Percentiles rank a stretch among this genome's conserved stretches.
Conservation (phyloP, 495 filamentous ascomycete species). For the Penicillium argentinense region DNA sequence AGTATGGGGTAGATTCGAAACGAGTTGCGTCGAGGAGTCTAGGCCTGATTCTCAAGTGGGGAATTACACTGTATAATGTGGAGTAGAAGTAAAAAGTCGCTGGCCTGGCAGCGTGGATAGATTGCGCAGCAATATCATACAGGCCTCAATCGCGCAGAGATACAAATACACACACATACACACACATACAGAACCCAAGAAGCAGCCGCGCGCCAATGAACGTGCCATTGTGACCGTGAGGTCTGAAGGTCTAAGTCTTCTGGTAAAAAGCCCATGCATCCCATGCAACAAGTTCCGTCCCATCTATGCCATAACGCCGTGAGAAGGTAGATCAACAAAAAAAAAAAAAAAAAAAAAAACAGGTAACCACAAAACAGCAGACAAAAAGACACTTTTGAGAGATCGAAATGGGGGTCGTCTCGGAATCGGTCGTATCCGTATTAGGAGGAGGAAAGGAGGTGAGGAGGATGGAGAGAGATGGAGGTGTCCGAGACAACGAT, state of each 20-base stretch:
- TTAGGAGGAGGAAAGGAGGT: slow-evolving; percentile 10
- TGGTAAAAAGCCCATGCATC: slow-evolving; percentile 51
- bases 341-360: slow-evolving; percentile 19
- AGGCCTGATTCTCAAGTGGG: no score
- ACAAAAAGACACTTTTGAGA: slow-evolving; percentile 34
- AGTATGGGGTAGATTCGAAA: no score
- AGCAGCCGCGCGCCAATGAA: slow-evolving; percentile 20
- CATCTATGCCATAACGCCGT: slow-evolving; percentile 48
- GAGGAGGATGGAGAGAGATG: slow-evolving; percentile 1
- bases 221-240: slow-evolving; percentile 40
- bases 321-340: slow-evolving; percentile 18
- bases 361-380: slow-evolving; percentile 16
- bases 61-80: no score
- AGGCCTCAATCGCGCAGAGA: not conserved
- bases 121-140: slow-evolving; percentile 15
- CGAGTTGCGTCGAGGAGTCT: no score
- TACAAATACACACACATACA: slow-evolving; percentile 18
- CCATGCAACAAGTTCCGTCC: slow-evolving; percentile 36
- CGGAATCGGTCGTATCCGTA: slow-evolving; percentile 28
- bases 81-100: no score
- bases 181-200: slow-evolving; percentile 14
- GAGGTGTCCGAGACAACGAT: slow-evolving; percentile 12
- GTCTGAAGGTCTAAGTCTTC: slow-evolving; percentile 42
- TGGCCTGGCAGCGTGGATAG: no score
- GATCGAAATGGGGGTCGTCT: slow-evolving; percentile 28